Percentiles rank a stretch among this genome's conserved stretches.
phyloP scores from a whole-genome alignment of 2,329 filamentous ascomycete species.

The Graphilbum fragrans region DNA sequence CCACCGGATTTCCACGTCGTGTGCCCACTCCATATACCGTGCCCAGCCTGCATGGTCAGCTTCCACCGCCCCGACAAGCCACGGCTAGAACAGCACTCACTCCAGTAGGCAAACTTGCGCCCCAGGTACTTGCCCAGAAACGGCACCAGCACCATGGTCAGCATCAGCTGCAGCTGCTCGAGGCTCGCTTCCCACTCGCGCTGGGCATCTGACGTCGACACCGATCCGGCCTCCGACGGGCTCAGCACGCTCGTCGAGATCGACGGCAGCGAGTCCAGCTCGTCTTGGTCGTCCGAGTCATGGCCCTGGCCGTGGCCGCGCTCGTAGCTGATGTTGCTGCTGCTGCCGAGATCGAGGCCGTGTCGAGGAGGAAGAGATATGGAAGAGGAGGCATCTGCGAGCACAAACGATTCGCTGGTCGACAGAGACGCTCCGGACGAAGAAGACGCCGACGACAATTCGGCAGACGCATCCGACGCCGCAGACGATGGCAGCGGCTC shows the following conservation, averaged over 20 bases:
- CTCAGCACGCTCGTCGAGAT: conserved; percentile 35
- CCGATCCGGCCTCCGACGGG: conserved; percentile 20
- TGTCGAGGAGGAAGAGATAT: not conserved
- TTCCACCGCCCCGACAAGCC: not conserved
- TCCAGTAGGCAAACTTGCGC: conserved; percentile 91
- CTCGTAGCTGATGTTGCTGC: not conserved
- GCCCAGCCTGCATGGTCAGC: conserved; percentile 59
- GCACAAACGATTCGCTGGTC: too few species aligned
- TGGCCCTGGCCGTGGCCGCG: conserved; percentile 2
- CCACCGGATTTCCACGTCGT: conserved; percentile 59
- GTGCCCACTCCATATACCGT: conserved; percentile 89
- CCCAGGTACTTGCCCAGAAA: conserved; percentile 93
- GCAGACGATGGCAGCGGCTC: too few species aligned
- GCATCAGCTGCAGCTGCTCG: conserved; percentile 81
- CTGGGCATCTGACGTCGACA: conserved; percentile 73
- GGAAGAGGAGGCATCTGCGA: too few species aligned
- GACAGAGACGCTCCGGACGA: too few species aligned
- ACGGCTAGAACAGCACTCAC: conserved; percentile 40
- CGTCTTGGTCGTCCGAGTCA: conserved; percentile 35
- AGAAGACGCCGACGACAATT: too few species aligned
- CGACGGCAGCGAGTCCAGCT: conserved; percentile 53
- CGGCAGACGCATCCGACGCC: too few species aligned
- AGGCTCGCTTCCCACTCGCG: conserved; percentile 89
- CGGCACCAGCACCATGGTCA: conserved; percentile 90
- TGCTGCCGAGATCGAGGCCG: too few species aligned